phyloP scores from a whole-genome alignment of 129 eudicot species.

The Sambucus nigra region DNA sequence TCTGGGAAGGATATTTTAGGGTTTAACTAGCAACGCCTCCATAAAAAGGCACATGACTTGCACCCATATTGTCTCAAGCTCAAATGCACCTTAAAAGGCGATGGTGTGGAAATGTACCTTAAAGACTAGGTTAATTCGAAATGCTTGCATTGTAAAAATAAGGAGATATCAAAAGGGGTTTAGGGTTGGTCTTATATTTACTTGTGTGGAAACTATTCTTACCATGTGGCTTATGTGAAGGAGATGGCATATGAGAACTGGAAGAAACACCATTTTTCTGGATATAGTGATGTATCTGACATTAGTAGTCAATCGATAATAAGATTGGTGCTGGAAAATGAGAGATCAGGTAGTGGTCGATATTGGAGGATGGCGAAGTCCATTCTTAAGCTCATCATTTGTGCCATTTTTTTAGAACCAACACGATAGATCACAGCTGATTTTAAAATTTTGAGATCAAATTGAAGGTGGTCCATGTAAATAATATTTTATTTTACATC shows the following conservation, averaged over 20 bases:
- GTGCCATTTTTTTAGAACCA: no score
- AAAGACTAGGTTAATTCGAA: slow-evolving; percentile 6
- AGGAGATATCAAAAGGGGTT: slow-evolving; percentile 10
- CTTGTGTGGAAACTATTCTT: slow-evolving; percentile 14
- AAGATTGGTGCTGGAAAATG: background rate
- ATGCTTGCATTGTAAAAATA: slow-evolving; percentile 20
- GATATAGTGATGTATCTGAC: background rate
- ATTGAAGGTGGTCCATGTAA: no score
- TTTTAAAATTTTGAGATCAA: no score
- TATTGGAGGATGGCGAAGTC: no score
- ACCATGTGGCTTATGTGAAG: slow-evolving; percentile 18
- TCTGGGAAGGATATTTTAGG: no score
- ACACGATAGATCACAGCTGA: no score
- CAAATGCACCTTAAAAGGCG: slow-evolving; percentile 2
- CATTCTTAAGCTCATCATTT: no score
- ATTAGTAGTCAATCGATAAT: background rate
- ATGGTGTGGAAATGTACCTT: slow-evolving; percentile 11
- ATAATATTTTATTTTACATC: no score
- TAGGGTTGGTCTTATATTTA: slow-evolving; percentile 25
- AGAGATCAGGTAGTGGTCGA: no score
- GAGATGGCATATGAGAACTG: slow-evolving; percentile 14
- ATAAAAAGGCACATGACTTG: slow-evolving; percentile 10
- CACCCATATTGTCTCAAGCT: slow-evolving; percentile 14
- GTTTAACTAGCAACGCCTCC: slow-evolving; percentile 16
- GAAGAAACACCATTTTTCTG: slow-evolving; percentile 6